Base-by-base conservation (phyloP, 1,284 basidiomycete species). In the Fistulinella cinereoalba region DNA sequence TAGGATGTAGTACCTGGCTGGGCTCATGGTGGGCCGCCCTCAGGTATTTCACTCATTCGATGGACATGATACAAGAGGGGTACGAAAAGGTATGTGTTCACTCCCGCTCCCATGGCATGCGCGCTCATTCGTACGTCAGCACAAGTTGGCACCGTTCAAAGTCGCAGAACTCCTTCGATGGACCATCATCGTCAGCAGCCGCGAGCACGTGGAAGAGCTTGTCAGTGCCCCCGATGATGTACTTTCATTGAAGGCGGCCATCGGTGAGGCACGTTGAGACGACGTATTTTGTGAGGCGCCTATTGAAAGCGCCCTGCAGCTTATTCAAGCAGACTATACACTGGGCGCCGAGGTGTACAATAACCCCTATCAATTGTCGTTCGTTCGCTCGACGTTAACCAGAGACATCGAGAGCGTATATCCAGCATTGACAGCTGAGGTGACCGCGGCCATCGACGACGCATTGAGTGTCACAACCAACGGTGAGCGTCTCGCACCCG, bases 151-250 rank as follows among this genome's bases (percentile, higher is more conserved):
- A 0, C 55, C 63, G 3, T 79, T 76, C 66, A 76, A 72, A 47
- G 50, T 79, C 1, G 59, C 75, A 0, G 56, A 63, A 2, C 47
- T 67, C 2, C 59, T 60, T 22, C 52, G 56, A 28, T 79, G 75
- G 76, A 46, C 65, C 0, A 62, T 79, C 15, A 32, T 78, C 19
- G 47, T 75, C 1, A 67, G 56, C 23, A 67, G 58, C 5, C 60
- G 50, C 0, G 52, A 61, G n/a, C 51, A 68, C 15, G 53, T 74
- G 7, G 70, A 74, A 4, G 75, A 79, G 33, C 38, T 78, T 10
- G 57, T 66, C 2, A 70, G 57, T 25, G 67, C 70, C 1, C 57
- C 66, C 0, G 72, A 72, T 16, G 67, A 72, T 13, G 51, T 60
- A 4, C 46, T 77, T 7, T 75, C 72, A 0, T 63, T 70, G 28